Conservation (phyloP, 176 grass and related monocot species). For the Carex kokanica region DNA sequence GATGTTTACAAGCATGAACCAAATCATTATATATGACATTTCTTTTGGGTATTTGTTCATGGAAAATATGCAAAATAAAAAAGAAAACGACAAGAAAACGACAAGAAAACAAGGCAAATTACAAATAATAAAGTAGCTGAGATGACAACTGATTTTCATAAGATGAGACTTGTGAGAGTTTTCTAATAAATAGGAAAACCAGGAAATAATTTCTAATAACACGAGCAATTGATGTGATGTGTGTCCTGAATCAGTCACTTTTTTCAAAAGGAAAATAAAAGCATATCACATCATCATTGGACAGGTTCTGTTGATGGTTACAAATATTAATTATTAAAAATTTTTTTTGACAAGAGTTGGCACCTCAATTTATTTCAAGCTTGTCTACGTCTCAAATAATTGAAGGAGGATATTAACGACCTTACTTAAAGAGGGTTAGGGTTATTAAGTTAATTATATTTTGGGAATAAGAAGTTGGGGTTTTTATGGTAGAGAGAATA, state of each 20-base stretch:
- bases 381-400: not conserved
- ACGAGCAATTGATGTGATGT: not conserved
- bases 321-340: not conserved
- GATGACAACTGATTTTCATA: no score
- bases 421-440: not conserved
- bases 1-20: not conserved
- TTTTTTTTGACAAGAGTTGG: not conserved
- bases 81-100: no score
- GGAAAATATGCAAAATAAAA: not conserved
- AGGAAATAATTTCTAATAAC: not conserved
- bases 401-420: not conserved
- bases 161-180: not conserved
- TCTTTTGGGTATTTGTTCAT: not conserved
- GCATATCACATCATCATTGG: not conserved
- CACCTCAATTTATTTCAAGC: not conserved
- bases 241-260: not conserved
- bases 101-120: not conserved
- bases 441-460: not conserved
- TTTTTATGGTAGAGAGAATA: not conserved
- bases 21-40: not conserved
- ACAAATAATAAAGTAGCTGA: not conserved
- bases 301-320: not conserved
- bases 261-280: not conserved
- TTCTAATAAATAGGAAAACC: not conserved
- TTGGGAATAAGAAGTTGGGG: not conserved